Percentiles rank a stretch among this genome's conserved stretches.
Evolutionary conservation across 73 alveolate species (phyloP).

Genomic region (Urostyla sp.): DNA sequence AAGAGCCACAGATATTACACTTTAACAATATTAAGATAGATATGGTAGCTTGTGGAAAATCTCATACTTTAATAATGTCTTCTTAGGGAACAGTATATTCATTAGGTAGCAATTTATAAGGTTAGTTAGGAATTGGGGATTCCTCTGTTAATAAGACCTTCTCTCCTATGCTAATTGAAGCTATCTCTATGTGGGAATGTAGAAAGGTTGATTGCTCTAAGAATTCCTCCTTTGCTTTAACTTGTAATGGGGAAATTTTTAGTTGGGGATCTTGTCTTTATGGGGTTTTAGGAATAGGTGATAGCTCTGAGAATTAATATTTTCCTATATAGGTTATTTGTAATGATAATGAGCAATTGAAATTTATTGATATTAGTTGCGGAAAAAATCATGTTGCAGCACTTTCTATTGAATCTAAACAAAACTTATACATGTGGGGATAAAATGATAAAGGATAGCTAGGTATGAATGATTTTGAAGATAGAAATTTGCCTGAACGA

Average conservation of each 20-base stretch:
- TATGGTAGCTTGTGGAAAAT: conserved; percentile 39
- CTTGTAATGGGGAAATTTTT: neutral
- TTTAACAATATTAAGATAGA: too few species aligned
- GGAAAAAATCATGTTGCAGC: conserved; percentile 14
- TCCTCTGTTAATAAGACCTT: neutral
- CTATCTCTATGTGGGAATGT: conserved; percentile 18
- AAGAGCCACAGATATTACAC: too few species aligned
- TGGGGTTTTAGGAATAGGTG: conserved; percentile 39
- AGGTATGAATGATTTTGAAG: conserved; percentile 29
- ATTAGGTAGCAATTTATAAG: conserved; percentile 18
- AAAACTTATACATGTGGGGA: conserved; percentile 46
- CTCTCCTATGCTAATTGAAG: conserved; percentile 24
- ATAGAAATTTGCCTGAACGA: conserved; percentile 1
- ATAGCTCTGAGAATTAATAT: neutral
- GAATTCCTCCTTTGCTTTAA: conserved; percentile 24
- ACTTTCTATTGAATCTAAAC: neutral
- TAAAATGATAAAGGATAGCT: conserved; percentile 16
- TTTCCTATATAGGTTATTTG: conserved; percentile 25
- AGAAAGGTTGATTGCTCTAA: conserved; percentile 5
- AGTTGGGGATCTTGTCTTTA: conserved; percentile 43
- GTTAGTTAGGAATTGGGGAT: conserved; percentile 23
- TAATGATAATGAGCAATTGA: conserved; percentile 27
- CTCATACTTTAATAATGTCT: conserved; percentile 29
- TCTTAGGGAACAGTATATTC: conserved; percentile 9
- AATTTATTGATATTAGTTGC: neutral